Percentiles rank a stretch among this genome's conserved stretches.
phyloP scores from a whole-genome alignment of 2,329 filamentous ascomycete species.

The Endoconidiophora polonica region DNA sequence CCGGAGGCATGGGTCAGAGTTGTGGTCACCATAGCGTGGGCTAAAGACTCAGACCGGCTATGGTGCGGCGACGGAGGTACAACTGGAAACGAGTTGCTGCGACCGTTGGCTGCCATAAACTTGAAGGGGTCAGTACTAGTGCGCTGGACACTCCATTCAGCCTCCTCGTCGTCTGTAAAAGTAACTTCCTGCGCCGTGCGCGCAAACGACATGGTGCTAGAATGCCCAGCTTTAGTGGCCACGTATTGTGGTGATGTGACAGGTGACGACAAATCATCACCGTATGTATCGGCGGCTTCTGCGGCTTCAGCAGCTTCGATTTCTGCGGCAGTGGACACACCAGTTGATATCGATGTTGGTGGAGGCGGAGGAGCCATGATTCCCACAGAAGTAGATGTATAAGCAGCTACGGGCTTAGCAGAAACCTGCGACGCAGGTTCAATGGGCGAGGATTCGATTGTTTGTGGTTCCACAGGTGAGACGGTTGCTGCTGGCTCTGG shows the following conservation, averaged over 20 bases:
- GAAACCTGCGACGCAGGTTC: neutral
- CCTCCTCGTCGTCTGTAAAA: slow-evolving; percentile 40
- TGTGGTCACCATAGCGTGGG: slow-evolving; percentile 2
- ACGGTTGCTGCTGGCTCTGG: neutral
- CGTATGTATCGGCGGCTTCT: slow-evolving; percentile 2
- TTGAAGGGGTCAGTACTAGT: slow-evolving; percentile 41
- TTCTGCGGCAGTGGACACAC: neutral
- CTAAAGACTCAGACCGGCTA: slow-evolving; percentile 3
- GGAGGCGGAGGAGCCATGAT: neutral
- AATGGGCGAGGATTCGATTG: neutral
- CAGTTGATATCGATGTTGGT: slow-evolving; percentile 7
- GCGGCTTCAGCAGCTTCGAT: neutral
- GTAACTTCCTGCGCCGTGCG: slow-evolving; percentile 46
- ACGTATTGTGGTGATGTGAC: slow-evolving; percentile 10
- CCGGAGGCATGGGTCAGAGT: neutral
- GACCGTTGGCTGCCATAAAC: slow-evolving; percentile 38
- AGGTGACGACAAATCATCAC: neutral
- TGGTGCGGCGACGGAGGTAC: slow-evolving; percentile 25
- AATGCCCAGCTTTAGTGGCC: slow-evolving; percentile 32
- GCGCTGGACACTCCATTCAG: slow-evolving; percentile 37
- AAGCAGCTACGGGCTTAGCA: neutral
- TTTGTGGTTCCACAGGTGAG: neutral
- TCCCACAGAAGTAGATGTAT: neutral
- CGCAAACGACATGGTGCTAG: slow-evolving; percentile 45
- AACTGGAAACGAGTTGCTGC: slow-evolving; percentile 46